phyloP scores from a whole-genome alignment of 495 filamentous ascomycete species.

The Rhizodiscina lignyota region DNA sequence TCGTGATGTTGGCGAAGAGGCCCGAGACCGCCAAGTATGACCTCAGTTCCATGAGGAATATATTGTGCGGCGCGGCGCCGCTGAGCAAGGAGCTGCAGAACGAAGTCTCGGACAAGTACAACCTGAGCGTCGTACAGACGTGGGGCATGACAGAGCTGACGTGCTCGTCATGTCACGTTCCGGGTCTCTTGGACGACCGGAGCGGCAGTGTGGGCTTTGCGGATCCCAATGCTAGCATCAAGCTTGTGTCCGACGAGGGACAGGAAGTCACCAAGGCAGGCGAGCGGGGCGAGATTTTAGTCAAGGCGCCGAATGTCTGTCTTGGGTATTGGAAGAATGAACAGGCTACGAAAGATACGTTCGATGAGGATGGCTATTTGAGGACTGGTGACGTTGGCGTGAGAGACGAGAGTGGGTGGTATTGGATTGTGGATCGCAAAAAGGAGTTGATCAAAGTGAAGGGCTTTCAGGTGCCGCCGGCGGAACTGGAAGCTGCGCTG shows the following conservation, averaged over 20 bases:
- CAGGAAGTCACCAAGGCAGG: slow-evolving; percentile 16
- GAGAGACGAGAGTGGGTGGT: slow-evolving; percentile 17
- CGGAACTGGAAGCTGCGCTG: slow-evolving; percentile 31
- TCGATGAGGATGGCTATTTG: slow-evolving; percentile 21
- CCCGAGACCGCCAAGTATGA: slow-evolving; percentile 21
- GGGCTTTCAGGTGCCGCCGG: slow-evolving; percentile 29
- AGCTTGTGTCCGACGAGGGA: slow-evolving; percentile 20
- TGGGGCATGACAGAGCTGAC: slow-evolving; percentile 26
- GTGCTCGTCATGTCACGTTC: slow-evolving; percentile 20
- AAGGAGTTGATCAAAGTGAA: slow-evolving; percentile 30
- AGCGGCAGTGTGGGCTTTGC: slow-evolving; percentile 20
- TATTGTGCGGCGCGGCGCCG: slow-evolving; percentile 24
- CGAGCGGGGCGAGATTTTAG: slow-evolving; percentile 22
- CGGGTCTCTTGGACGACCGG: slow-evolving; percentile 17
- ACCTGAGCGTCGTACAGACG: slow-evolving; percentile 20
- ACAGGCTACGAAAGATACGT: slow-evolving; percentile 18
- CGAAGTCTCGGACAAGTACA: slow-evolving; percentile 17
- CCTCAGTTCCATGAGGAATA: slow-evolving; percentile 18
- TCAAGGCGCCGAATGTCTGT: slow-evolving; percentile 24
- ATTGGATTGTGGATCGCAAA: slow-evolving; percentile 25
- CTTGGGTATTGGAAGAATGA: slow-evolving; percentile 24
- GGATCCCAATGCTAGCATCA: slow-evolving; percentile 19
- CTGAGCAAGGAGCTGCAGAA: slow-evolving; percentile 22
- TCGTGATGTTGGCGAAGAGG: slow-evolving; percentile 25
- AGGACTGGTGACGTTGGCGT: slow-evolving; percentile 23